A percentile compares a stretch with the other conserved stretches of the same genome.
Evolutionary conservation across 129 eudicot species (phyloP).

Genomic region (Gnaphalium uliginosum): DNA sequence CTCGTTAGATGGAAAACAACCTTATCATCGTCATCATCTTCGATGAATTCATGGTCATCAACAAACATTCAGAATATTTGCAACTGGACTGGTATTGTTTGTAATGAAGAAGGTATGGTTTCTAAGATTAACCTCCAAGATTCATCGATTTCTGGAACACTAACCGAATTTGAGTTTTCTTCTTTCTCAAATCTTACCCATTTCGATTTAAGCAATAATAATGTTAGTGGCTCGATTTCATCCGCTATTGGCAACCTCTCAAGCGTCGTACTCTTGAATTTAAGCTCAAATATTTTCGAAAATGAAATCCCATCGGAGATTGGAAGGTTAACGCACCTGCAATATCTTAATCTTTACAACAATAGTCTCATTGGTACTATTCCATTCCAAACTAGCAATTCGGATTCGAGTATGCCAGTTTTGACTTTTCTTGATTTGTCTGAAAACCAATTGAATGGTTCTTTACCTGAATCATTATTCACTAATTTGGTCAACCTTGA

Average conservation of each 20-base stretch:
- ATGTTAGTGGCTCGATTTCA: slow-evolving; percentile 59
- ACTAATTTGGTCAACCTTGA: slow-evolving; percentile 52
- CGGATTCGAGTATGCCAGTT: slow-evolving; percentile 51
- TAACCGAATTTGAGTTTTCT: slow-evolving; percentile 45
- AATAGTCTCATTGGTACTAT: slow-evolving; percentile 52
- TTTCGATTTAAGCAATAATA: slow-evolving; percentile 47
- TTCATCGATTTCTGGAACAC: slow-evolving; percentile 48
- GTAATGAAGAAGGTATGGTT: slow-evolving; percentile 45
- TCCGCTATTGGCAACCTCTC: slow-evolving; percentile 54
- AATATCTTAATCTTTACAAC: slow-evolving; percentile 41
- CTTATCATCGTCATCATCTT: slow-evolving; percentile 40
- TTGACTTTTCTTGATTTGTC: slow-evolving; percentile 83
- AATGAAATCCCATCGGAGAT: slow-evolving; percentile 54
- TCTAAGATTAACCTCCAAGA: slow-evolving; percentile 42
- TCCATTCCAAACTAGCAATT: slow-evolving; percentile 61
- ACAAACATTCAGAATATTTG: slow-evolving; percentile 54
- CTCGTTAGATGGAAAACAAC: slow-evolving; percentile 65
- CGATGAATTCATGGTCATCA: slow-evolving; percentile 68
- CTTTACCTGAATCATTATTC: slow-evolving; percentile 63
- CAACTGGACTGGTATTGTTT: slow-evolving; percentile 70
- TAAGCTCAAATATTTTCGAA: slow-evolving; percentile 50
- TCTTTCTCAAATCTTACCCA: slow-evolving; percentile 58
- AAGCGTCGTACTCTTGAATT: slow-evolving; percentile 53
- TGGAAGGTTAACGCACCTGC: slow-evolving; percentile 42
- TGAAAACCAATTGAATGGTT: slow-evolving; percentile 50